phyloP scores from a whole-genome alignment of 108 stramenopile genomes.

The Stephanodiscus minutulus region DNA sequence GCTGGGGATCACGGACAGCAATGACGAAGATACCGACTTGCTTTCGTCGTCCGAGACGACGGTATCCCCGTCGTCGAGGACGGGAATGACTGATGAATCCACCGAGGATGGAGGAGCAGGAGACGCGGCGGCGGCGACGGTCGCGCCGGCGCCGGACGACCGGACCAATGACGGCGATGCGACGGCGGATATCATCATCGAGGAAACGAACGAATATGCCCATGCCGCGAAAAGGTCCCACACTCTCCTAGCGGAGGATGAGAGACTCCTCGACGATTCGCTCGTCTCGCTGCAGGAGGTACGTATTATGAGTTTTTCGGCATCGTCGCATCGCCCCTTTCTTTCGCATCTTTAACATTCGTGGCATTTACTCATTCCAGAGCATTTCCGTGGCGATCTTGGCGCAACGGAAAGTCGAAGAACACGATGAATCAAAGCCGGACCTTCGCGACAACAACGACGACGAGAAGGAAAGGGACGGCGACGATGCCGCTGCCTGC shows the following conservation, averaged over 20 bases:
- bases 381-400: constrained; percentile 5
- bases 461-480: constrained; percentile 10
- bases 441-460: constrained; percentile 4
- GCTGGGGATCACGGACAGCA: neutral
- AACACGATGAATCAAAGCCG: neutral
- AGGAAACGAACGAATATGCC: neutral
- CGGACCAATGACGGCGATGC: constrained; percentile 1
- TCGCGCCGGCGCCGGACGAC: neutral
- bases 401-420: neutral
- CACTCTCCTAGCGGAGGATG: neutral
- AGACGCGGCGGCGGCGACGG: neutral
- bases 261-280: constrained; percentile 6
- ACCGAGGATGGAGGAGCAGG: neutral
- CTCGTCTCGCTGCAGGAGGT: constrained; percentile 13
- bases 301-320: neutral
- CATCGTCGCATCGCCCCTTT: no score
- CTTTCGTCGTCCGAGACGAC: neutral
- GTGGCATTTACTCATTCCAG: no score
- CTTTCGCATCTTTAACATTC: no score
- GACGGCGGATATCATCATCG: neutral
- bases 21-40: no score
- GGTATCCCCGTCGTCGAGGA: neutral
- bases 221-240: neutral
- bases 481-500: constrained; percentile 19
- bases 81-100: neutral